Percentiles rank a stretch among this genome's conserved stretches.
phyloP scores from a whole-genome alignment of 108 stramenopile genomes.

The Epithemia pelagica region DNA sequence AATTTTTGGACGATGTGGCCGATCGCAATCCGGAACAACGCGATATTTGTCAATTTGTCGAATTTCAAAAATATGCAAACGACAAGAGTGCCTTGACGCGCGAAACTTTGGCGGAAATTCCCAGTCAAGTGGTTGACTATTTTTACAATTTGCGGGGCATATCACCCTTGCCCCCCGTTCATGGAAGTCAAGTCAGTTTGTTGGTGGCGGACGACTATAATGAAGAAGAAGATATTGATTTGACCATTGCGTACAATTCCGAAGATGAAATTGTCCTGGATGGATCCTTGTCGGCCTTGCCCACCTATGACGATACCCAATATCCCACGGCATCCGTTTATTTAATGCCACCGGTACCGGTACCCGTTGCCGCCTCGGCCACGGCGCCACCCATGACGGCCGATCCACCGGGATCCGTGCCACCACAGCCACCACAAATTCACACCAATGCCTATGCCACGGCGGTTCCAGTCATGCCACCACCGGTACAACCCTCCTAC shows the following conservation, averaged over 20 bases:
- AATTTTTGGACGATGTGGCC: constrained; percentile 58
- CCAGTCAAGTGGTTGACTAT: constrained; percentile 69
- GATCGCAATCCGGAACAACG: constrained; percentile 24
- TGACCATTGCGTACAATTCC: constrained; percentile 21
- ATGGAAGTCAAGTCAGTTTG: constrained; percentile 17
- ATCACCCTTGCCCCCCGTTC: constrained; percentile 26
- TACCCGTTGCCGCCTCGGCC: neutral
- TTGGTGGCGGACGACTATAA: constrained; percentile 4
- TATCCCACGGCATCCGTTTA: constrained; percentile 3
- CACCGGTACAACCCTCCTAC: neutral
- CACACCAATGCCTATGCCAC: neutral
- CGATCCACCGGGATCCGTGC: neutral
- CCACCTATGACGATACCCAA: constrained; percentile 7
- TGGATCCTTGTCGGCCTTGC: neutral
- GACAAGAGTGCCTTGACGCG: constrained; percentile 43
- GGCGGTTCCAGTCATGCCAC: neutral
- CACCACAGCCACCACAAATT: neutral
- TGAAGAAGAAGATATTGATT: constrained; percentile 29
- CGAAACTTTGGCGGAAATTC: constrained; percentile 76
- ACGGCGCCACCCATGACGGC: neutral
- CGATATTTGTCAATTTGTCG: constrained; percentile 83
- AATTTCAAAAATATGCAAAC: constrained; percentile 39
- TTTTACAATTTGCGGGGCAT: constrained; percentile 42
- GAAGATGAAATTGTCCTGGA: constrained; percentile 6
- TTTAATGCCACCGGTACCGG: neutral